These are phyloP conservation scores for Xerocomus potaroensis DNA, from an alignment of 768 basidiomycete species.

Conservation along the genomic window DNA sequence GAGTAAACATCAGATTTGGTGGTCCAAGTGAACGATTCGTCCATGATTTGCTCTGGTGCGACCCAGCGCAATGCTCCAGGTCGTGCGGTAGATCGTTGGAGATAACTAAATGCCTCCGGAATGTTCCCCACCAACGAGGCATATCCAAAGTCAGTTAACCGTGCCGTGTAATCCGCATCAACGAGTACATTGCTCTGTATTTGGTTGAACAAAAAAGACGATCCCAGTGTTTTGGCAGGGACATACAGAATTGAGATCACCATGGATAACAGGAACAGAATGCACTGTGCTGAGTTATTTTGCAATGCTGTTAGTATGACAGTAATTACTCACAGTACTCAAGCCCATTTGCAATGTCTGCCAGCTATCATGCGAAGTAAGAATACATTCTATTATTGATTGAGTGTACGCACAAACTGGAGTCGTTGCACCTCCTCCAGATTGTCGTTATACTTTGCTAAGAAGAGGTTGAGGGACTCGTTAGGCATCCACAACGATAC, in stretches of 20 bases:
- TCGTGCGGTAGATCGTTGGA: neutral
- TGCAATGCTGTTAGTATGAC: neutral
- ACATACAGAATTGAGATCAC: neutral
- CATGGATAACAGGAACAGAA: neutral
- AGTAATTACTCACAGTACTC: too few species aligned
- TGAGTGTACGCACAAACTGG: neutral
- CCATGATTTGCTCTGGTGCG: neutral
- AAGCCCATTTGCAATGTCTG: too few species aligned
- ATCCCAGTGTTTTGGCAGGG: too few species aligned
- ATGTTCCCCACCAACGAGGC: neutral
- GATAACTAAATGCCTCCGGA: neutral
- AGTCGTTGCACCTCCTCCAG: neutral
- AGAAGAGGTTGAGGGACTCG: neutral
- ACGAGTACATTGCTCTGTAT: neutral
- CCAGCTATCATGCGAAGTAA: too few species aligned
- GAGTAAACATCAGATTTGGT: neutral
- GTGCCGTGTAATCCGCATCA: neutral
- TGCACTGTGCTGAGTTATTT: neutral
- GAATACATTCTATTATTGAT: too few species aligned
- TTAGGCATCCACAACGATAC: neutral
- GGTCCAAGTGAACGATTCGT: neutral
- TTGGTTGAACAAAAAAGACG: neutral
- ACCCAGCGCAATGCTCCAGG: neutral
- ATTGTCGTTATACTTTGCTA: neutral
- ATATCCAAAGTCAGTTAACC: neutral